Base-by-base conservation (phyloP, 495 filamentous ascomycete species). In the Lophiotrema nucula region DNA sequence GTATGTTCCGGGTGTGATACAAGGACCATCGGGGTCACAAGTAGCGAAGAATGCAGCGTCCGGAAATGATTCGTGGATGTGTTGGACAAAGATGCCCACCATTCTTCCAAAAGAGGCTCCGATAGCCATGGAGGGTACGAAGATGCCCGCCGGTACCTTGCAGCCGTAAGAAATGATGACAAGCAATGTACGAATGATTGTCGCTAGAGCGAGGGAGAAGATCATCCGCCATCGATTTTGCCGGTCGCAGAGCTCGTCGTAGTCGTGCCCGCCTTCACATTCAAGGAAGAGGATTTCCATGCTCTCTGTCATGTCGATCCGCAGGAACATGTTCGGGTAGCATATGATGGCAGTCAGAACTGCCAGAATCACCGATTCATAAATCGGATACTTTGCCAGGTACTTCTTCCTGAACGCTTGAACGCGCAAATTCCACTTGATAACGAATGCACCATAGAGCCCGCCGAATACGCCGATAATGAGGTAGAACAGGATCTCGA, bases 261-360 rank as follows among this genome's bases (percentile, higher is more conserved):
- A 97, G 65, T 97, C 89, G 72, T 95, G 88, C 15, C 81, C 86
- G 21, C 90, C 92, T 70, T 96, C 92, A 66, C 93, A 98, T 74
- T 98, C 95, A 12, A 85, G 79, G 70, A 98, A 98, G 1, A 98
- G 76, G 58, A 96, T 95, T 71, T 97, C 91, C 93, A 98, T 97
- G 75, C 89, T 95, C 73, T 96, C 91, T 0, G 93, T 97, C 93
- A 98, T 97, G 72, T 98, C 95, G 66, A 98, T 97, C 60, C 88
- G 81, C 47, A 98, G 70, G 65, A 98, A 97, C 72, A 89, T 91
- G 69, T 97, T 98, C 1, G 91, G 93, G 66, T 92, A 98, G 74
- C 93, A 97, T 5, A 97, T 77, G 48, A 97, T 77, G 2, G 92
- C 95, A 11, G 93, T 97, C 6, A 83, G 78, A 1, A 82, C 81